These are phyloP conservation scores for Eimeria maxima DNA, from an alignment of 169 alveolate genomes.

Conservation along the genomic window DNA sequence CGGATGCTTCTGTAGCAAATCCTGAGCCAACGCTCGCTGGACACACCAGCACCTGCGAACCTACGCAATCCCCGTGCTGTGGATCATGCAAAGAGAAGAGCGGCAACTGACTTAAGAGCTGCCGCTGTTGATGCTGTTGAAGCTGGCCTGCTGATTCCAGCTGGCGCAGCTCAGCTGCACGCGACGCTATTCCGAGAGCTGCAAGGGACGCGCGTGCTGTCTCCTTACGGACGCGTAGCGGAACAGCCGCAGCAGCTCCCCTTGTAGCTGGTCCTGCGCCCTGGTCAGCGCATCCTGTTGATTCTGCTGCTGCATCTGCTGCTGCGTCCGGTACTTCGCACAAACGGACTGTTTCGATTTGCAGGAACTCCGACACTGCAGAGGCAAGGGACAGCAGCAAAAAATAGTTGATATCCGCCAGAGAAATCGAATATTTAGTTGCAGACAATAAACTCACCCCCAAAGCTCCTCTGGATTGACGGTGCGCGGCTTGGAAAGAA, in stretches of 20 bases:
- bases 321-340: neutral
- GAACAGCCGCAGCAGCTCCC: conserved; percentile 18
- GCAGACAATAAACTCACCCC: conserved; percentile 10
- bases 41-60: conserved; percentile 4
- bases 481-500: conserved; percentile 56
- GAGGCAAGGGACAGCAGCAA: neutral
- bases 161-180: conserved; percentile 24
- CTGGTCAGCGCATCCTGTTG: neutral
- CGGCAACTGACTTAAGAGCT: conserved; percentile 24
- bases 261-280: neutral
- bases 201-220: conserved; percentile 48
- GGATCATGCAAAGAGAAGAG: conserved; percentile 23
- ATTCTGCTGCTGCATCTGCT: neutral
- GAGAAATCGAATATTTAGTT: too few relatives aligned
- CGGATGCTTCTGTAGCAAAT: neutral
- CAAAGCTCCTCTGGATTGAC: conserved; percentile 40
- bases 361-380: conserved; percentile 42
- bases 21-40: neutral
- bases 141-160: neutral
- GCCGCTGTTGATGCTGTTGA: conserved; percentile 43
- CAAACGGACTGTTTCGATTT: conserved; percentile 24
- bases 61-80: conserved; percentile 62
- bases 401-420: neutral
- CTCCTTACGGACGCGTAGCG: conserved; percentile 6
- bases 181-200: conserved; percentile 57